Conservation (phyloP, 805 yeast species). For the Metschnikowia koreensis region DNA sequence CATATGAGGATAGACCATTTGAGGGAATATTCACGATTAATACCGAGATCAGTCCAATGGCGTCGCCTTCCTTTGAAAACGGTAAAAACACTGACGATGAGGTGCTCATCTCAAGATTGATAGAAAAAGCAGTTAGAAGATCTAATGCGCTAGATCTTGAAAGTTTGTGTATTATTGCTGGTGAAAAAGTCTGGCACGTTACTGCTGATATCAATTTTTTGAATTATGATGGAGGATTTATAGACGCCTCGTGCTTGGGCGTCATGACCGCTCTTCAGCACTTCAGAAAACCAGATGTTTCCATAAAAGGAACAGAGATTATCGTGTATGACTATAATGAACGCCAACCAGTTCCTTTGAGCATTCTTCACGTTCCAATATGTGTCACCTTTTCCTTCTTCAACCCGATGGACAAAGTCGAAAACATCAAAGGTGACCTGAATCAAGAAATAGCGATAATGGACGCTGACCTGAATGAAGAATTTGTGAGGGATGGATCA, state of each 20-base stretch:
- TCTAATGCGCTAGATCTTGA: conserved; percentile 91
- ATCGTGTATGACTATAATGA: conserved; percentile 71
- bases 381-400: conserved; percentile 88
- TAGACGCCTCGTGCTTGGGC: conserved; percentile 87
- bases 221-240: conserved; percentile 88
- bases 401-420: conserved; percentile 62
- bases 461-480: conserved; percentile 80
- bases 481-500: conserved; percentile 69
- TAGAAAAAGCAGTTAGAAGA: conserved; percentile 89
- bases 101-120: conserved; percentile 70
- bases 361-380: conserved; percentile 84
- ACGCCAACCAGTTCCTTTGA: conserved; percentile 82
- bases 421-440: conserved; percentile 65
- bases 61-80: conserved; percentile 79
- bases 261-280: conserved; percentile 85
- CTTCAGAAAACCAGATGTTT: conserved; percentile 79
- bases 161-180: conserved; percentile 85
- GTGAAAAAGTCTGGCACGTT: conserved; percentile 85
- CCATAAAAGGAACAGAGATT: conserved; percentile 63
- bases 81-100: conserved; percentile 76
- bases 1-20: conserved; percentile 88
- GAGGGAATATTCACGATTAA: conserved; percentile 85
- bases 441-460: conserved; percentile 60
- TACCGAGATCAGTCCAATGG: conserved; percentile 88
- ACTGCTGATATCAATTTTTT: conserved; percentile 88